Evolutionary conservation across 345 rosid species (phyloP).

Genomic region (Pistacia atlantica): DNA sequence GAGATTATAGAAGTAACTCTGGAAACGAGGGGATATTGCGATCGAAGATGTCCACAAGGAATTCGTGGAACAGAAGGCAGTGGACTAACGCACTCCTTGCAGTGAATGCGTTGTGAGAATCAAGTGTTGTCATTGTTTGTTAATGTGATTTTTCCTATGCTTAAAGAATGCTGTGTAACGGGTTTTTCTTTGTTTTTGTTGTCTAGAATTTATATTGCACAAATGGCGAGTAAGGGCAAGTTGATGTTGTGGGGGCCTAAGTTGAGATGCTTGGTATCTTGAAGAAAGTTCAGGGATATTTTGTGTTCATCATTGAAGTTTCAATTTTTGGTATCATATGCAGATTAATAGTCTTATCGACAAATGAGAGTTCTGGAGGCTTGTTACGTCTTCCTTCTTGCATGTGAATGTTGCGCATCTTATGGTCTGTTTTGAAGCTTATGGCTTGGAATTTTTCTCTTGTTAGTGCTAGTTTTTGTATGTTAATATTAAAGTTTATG

Average conservation of each 20-base stretch:
- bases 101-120: slow-evolving; percentile 60
- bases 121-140: not conserved
- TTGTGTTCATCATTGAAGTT: slow-evolving; percentile 8
- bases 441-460: slow-evolving; percentile 9
- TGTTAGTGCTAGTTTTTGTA: not conserved
- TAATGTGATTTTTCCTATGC: not conserved
- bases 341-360: slow-evolving; percentile 88
- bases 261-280: slow-evolving; percentile 36
- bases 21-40: slow-evolving; percentile 35
- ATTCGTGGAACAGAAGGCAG: slow-evolving; percentile 39
- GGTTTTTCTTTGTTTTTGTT: slow-evolving; percentile 12
- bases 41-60: slow-evolving; percentile 43
- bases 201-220: slow-evolving; percentile 67
- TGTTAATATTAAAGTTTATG: slow-evolving; percentile 19
- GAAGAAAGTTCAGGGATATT: not conserved
- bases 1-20: slow-evolving; percentile 39
- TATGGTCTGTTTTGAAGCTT: slow-evolving; percentile 55
- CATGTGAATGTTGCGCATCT: slow-evolving; percentile 88
- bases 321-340: not conserved
- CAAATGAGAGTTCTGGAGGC: slow-evolving; percentile 91
- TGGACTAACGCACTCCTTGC: slow-evolving; percentile 81
- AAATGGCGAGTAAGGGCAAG: slow-evolving; percentile 70
- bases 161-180: slow-evolving; percentile 21
- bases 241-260: slow-evolving; percentile 88
- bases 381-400: slow-evolving; percentile 72